Conservation (phyloP, 768 basidiomycete genomes). For the Exidia glandulosa region DNA sequence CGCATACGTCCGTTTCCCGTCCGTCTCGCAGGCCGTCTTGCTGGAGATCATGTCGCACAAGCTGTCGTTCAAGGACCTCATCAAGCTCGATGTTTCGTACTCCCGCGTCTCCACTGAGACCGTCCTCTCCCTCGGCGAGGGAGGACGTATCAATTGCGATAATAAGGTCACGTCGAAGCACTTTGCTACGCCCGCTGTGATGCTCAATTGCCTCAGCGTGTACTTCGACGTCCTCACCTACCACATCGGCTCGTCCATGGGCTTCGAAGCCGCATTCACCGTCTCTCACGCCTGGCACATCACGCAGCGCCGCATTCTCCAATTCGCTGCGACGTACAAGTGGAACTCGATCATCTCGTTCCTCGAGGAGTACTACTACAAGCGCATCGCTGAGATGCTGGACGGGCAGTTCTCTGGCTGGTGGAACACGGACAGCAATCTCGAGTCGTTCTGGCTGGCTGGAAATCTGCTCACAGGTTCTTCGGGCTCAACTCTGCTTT, state of each 20-base stretch:
- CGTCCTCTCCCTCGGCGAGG: background rate
- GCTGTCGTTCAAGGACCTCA: background rate
- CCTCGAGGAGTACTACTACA: background rate
- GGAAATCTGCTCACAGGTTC: background rate
- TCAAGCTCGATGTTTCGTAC: background rate
- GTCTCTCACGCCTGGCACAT: background rate
- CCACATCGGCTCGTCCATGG: background rate
- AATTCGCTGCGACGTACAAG: background rate
- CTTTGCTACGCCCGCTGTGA: background rate
- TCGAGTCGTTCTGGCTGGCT: background rate
- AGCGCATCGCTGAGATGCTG: constrained; percentile 2
- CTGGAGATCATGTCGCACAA: background rate
- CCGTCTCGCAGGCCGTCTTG: background rate
- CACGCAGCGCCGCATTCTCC: background rate
- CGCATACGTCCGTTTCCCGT: background rate
- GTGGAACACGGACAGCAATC: background rate
- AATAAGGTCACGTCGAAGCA: background rate
- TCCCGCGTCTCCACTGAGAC: background rate
- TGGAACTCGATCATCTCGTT: background rate
- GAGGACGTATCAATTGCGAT: background rate
- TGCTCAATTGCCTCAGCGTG: background rate
- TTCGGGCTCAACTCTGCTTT: background rate
- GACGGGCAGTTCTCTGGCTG: background rate
- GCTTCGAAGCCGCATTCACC: background rate
- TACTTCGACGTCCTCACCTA: background rate